Evolutionary conservation across 75 land plant species (phyloP), one percentile per base, ranked within the genome.

Genomic region (Larix kaempferi): DNA sequence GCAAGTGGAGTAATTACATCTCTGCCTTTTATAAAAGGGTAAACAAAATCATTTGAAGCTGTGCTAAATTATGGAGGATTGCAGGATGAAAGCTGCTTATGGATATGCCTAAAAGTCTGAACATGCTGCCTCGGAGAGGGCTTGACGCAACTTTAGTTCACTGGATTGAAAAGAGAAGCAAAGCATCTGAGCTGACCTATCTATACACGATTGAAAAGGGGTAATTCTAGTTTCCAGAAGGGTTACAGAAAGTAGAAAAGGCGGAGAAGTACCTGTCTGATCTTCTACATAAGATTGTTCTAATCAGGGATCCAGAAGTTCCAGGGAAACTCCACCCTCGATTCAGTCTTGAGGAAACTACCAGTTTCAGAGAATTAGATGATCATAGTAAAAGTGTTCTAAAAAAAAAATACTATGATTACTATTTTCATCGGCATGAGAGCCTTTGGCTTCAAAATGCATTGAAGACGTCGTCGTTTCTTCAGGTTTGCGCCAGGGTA

Each of bases 371-470:
- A 37, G 98, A 94, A 82, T 76, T 97, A 67, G 99, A 97, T 91
- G 98, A 92, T 23, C 89, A 88, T 94, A 97, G 99, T 79, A 91
- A 97, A 86, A 83, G 87, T 82, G 91, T 95, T 57, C 76, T 97
- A 74, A 86, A 76, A 79, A 82, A 89, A 74, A 74, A 91, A 65
- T 97, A 94, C 75, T 77, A 97, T 71, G 98, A 95, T 75, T 97
- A 95, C 83, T 97, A 93, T 71, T 97, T 90, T 85, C 85, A 87
- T 44, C 89, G 98, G 78, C 99, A 95, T 82, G 98, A 95, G 73
- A 76, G 80, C 33, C 86, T 97, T 17, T 97, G 99, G 99, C 91
- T 92, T 15, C 83, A 91, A 79, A 97, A 92, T 86, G 98, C 99
- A 59, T 57, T 94, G 71, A 97, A 94, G 85, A 79, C 80, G 95